Conservation (phyloP, 176 grass and related monocot species). For the Chrysopogon serrulatus region DNA sequence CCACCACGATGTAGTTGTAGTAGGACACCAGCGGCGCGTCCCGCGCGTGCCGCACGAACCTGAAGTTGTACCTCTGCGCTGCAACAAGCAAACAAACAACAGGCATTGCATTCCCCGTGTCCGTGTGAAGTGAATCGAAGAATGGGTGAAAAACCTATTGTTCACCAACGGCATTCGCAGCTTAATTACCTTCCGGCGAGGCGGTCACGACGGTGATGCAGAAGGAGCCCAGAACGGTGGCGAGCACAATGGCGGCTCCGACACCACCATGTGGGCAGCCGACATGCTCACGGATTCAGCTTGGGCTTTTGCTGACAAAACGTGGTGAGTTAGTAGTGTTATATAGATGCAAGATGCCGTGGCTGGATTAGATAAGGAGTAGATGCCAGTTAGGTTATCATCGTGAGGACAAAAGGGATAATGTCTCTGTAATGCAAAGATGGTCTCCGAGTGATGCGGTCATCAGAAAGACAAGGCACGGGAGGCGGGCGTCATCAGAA, state of each 20-base stretch:
- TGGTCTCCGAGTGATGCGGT: conserved; percentile 27
- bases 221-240: conserved; percentile 5
- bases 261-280: not conserved
- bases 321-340: not conserved
- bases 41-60: conserved; percentile 53
- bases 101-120: not conserved
- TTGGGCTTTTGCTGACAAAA: not conserved
- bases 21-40: conserved; percentile 57
- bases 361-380: conserved; percentile 23
- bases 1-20: conserved; percentile 81
- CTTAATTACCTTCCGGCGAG: conserved; percentile 35
- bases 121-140: not conserved
- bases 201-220: not conserved
- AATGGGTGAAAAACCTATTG: not conserved
- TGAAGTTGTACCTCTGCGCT: conserved; percentile 39
- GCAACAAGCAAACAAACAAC: not conserved
- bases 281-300: conserved; percentile 18
- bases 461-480: not conserved
- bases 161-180: not conserved
- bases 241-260: not conserved
- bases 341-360: not conserved
- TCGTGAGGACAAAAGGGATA: not conserved
- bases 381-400: conserved; percentile 29
- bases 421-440: conserved; percentile 39
- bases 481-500: conserved; percentile 4